Conservation (phyloP, 164 flowering plant species). For the Umbilicus rupestris region DNA sequence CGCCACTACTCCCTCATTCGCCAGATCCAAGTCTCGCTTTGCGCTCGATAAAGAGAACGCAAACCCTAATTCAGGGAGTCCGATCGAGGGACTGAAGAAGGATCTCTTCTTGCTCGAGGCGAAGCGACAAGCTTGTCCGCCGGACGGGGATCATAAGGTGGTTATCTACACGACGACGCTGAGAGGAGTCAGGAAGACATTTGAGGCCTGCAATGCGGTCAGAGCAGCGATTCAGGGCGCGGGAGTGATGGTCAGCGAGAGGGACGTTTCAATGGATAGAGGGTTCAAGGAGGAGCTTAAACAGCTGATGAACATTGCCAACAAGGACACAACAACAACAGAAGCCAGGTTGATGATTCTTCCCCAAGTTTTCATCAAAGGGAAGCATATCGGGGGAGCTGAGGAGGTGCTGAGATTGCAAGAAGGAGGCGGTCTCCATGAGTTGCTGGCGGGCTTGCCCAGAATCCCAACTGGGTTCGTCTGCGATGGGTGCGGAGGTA, state of each 20-base stretch:
- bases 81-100: neutral
- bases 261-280: conserved; percentile 81
- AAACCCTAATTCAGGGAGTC: conserved; percentile 16
- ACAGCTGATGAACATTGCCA: conserved; percentile 42
- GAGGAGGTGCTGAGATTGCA: conserved; percentile 64
- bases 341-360: conserved; percentile 14
- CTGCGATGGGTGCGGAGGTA: conserved; percentile 89
- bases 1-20: neutral
- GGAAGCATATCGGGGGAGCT: conserved; percentile 73
- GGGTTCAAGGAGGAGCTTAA: conserved; percentile 73
- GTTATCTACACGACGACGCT: conserved; percentile 76
- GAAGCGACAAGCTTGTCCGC: conserved; percentile 46
- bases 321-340: conserved; percentile 20
- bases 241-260: conserved; percentile 49
- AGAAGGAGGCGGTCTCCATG: conserved; percentile 53
- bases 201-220: conserved; percentile 68
- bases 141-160: conserved; percentile 51
- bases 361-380: conserved; percentile 71
- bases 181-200: conserved; percentile 72
- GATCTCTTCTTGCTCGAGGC: neutral
- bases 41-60: conserved; percentile 18
- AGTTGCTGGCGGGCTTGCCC: conserved; percentile 56
- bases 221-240: conserved; percentile 44
- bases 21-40: conserved; percentile 8
- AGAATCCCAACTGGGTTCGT: conserved; percentile 27